Percentiles rank a stretch among this genome's conserved stretches.
phyloP scores from a whole-genome alignment of 352 stramenopile species.

The Pythium biforme region DNA sequence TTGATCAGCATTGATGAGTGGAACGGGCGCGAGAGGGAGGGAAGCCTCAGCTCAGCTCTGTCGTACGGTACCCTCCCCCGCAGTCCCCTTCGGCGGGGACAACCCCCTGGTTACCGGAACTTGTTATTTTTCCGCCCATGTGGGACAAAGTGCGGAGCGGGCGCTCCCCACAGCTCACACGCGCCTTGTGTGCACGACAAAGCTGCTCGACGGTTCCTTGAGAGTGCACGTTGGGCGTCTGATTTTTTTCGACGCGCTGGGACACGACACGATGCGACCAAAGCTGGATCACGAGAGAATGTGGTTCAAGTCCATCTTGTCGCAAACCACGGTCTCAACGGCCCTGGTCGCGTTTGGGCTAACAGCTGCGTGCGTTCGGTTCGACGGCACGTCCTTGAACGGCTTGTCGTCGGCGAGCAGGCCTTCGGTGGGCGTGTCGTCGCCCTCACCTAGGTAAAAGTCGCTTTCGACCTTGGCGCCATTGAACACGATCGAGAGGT shows the following conservation, averaged over 20 bases:
- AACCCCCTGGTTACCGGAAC: too few species aligned
- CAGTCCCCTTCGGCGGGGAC: too few species aligned
- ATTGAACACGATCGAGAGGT: constrained; percentile 17
- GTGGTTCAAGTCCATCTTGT: constrained; percentile 17
- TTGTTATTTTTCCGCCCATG: too few species aligned
- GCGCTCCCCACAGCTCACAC: too few species aligned
- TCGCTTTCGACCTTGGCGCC: constrained; percentile 20
- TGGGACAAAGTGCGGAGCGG: too few species aligned
- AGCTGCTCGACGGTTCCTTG: too few species aligned
- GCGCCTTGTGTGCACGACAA: too few species aligned
- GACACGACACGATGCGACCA: neutral
- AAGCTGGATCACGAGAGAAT: constrained; percentile 24
- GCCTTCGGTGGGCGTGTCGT: neutral
- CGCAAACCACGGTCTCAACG: neutral
- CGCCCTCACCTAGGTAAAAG: constrained; percentile 17
- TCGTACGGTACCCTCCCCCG: too few species aligned
- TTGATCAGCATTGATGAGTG: too few species aligned
- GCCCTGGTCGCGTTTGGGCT: neutral
- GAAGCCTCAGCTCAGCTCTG: too few species aligned
- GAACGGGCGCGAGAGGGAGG: too few species aligned
- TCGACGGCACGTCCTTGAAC: neutral
- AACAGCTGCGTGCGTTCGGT: neutral
- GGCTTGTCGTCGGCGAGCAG: neutral
- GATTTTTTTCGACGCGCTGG: neutral
- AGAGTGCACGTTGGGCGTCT: too few species aligned